Conservation (phyloP, 2,329 filamentous ascomycete genomes). For the Cladosporium sp. region DNA sequence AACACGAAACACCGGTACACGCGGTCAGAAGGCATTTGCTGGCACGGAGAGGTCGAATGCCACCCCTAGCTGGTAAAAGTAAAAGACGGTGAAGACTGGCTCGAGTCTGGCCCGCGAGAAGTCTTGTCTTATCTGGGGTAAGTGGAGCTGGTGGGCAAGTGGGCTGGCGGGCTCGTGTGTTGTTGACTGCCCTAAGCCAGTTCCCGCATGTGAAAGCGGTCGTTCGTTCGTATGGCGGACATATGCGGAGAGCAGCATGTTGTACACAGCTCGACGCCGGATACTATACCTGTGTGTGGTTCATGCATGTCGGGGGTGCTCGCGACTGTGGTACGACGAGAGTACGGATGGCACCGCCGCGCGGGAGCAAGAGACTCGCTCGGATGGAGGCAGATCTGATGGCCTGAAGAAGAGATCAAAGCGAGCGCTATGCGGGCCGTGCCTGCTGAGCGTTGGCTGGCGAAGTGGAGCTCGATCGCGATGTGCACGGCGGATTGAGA, state of each 20-base stretch:
- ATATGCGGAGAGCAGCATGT: neutral
- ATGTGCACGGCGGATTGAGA: neutral
- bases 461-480: neutral
- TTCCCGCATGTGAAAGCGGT: neutral
- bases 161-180: neutral
- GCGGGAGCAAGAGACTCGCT: too few relatives aligned
- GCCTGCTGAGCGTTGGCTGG: neutral
- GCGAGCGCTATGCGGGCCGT: neutral
- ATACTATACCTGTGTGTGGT: neutral
- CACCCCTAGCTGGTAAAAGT: neutral
- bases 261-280: neutral
- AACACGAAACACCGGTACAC: neutral
- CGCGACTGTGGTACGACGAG: neutral
- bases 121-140: constrained; percentile 2
- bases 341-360: neutral
- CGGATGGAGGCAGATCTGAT: neutral
- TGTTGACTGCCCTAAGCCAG: neutral
- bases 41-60: neutral
- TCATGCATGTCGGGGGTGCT: neutral
- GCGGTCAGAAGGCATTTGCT: constrained; percentile 2
- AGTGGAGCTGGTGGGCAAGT: neutral
- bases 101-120: neutral
- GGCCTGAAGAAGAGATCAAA: neutral
- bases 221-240: neutral
- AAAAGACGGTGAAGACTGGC: constrained; percentile 1